Base-by-base conservation (phyloP, 768 basidiomycete genomes). In the Kwoniella shandongensis region DNA sequence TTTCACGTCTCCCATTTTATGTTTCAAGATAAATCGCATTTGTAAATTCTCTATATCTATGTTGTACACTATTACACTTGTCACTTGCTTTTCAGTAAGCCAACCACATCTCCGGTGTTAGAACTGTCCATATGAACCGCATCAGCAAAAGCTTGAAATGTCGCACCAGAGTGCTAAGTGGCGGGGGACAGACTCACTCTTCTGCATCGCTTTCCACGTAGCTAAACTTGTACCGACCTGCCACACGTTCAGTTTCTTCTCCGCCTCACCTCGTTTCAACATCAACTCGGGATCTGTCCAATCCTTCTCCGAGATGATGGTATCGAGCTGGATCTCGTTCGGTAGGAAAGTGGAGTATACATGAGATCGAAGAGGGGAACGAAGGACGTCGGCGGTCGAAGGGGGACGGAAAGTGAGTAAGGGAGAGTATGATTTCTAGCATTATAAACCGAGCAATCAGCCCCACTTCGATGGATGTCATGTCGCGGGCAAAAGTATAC, bases 161-260 rank as follows among this genome's bases (percentile, higher is more conserved):
- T 25, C 47, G 20, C 20, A 20, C 25, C 17, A 25, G n/a, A 35
- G 25, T 18, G 20, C 30, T 3, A 22, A 26, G 12, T 51, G 36
- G 29, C 12, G 27, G 39, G n/a, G 38, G 23, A 18, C n/a, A 13
- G 13, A 72, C 70, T 62, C 27, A 72, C 70, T 63, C 38, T 84
- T 77, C 54, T 88, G 83, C 89, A 93, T 92, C 30, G 89, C 73
- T 59, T 80, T 80, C 91, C 91, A 96, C 66, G 91, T 89, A 40
- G 84, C 81, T 42, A 84, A 61, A 1, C 85, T 84, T 63, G 84
- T 83, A 32, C 79, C 79, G 25, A 82, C 77, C 73, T 92, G 89
- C 80, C 88, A 83, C 35, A 81, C 79, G 29, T 82, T 82, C 55
- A 91, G 75, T 26, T 81, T 80, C 68, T 88, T 88, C 36, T 81